phyloP scores from a whole-genome alignment of 192 early-diverging fungal genomes.

The Rhizoclosmatium globosum region DNA sequence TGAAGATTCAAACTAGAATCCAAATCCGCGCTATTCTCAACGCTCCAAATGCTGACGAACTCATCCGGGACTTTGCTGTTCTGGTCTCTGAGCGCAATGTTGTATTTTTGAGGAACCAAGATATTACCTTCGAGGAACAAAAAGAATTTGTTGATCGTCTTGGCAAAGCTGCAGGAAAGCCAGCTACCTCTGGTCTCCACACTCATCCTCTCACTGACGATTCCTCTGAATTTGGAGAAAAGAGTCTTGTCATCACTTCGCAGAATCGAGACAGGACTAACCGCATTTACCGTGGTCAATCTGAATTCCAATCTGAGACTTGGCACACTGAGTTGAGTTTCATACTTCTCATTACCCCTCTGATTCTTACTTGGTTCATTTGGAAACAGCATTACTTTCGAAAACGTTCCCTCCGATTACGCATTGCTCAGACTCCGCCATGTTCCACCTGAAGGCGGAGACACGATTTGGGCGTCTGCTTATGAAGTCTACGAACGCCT shows the following conservation, averaged over 20 bases:
- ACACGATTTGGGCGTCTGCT: slow-evolving; percentile 33
- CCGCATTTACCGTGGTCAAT: neutral
- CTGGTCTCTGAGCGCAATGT: slow-evolving; percentile 74
- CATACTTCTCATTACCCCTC: neutral
- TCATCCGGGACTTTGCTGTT: slow-evolving; percentile 55
- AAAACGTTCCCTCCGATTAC: slow-evolving; percentile 29
- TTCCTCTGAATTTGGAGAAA: slow-evolving; percentile 15
- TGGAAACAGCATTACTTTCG: slow-evolving; percentile 27
- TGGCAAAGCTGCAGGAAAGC: slow-evolving; percentile 21
- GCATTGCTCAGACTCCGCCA: slow-evolving; percentile 22
- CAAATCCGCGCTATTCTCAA: slow-evolving; percentile 32
- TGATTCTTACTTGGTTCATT: neutral
- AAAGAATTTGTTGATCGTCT: slow-evolving; percentile 48
- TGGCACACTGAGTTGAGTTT: slow-evolving; percentile 28
- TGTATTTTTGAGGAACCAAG: slow-evolving; percentile 75
- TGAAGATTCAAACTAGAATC: slow-evolving; percentile 8
- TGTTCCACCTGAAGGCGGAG: neutral
- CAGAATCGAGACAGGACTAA: neutral
- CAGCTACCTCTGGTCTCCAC: slow-evolving; percentile 9
- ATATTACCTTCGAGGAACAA: slow-evolving; percentile 58
- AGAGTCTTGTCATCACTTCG: slow-evolving; percentile 16
- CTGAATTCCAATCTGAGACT: neutral
- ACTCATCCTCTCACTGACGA: slow-evolving; percentile 14
- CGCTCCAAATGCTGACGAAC: neutral
- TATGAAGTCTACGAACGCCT: slow-evolving; percentile 23